Percentiles rank a stretch among this genome's conserved stretches.
phyloP scores from a whole-genome alignment of 345 rosid species.

The Theobroma cacao region DNA sequence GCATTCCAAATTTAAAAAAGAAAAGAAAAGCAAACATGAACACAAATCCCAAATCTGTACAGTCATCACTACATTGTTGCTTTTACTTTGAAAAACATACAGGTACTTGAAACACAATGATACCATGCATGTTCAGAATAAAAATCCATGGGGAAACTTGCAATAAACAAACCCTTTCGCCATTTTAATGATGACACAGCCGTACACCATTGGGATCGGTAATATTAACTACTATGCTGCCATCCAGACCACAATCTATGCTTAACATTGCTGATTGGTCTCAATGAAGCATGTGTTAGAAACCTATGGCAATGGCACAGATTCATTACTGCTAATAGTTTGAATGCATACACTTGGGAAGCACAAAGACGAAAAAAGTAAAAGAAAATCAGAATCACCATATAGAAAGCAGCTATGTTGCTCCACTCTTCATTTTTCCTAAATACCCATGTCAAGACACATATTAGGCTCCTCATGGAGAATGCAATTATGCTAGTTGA shows the following conservation, averaged over 20 bases:
- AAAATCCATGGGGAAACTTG: neutral
- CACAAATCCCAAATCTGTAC: neutral
- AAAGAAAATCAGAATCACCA: neutral
- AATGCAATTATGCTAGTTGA: no score
- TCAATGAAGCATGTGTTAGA: neutral
- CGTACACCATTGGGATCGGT: neutral
- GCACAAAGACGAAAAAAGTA: neutral
- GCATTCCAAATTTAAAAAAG: neutral
- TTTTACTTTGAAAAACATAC: neutral
- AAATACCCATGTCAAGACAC: neutral
- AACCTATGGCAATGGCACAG: neutral
- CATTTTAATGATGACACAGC: neutral
- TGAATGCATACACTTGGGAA: neutral
- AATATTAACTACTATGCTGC: neutral
- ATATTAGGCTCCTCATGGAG: neutral
- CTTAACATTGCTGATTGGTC: neutral
- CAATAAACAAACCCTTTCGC: neutral
- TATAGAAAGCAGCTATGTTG: neutral
- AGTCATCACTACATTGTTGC: neutral
- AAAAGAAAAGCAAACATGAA: neutral
- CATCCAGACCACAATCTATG: neutral
- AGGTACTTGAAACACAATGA: neutral
- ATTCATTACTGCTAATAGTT: neutral
- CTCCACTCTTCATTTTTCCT: neutral
- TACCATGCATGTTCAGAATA: neutral